A percentile compares a stretch with the other conserved stretches of the same genome.
These are phyloP conservation scores for Chlamydomonas sp. DNA, from an alignment of 139 green algal genomes.

Conservation along the genomic window DNA sequence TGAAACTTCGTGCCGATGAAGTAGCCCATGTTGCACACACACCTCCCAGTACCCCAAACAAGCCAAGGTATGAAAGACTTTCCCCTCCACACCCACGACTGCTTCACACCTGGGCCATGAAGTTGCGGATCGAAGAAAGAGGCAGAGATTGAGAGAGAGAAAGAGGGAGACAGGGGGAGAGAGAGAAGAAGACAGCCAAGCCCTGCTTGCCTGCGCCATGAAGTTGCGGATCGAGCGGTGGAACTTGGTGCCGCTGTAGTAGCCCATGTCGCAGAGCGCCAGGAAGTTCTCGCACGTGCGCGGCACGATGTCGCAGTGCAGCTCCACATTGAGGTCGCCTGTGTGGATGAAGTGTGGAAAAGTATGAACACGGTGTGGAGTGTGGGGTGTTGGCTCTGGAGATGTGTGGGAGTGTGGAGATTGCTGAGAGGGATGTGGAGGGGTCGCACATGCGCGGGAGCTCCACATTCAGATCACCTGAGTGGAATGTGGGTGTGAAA, in stretches of 20 bases:
- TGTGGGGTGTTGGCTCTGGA: background rate
- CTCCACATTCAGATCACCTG: too few species aligned
- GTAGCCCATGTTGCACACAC: conserved; percentile 72
- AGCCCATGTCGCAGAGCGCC: conserved; percentile 71
- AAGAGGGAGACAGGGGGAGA: too few species aligned
- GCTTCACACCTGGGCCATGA: too few species aligned
- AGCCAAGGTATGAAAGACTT: too few species aligned
- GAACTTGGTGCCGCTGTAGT: conserved; percentile 85
- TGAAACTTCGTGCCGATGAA: conserved; percentile 86
- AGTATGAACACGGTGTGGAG: conserved; percentile 15
- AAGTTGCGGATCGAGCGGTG: conserved; percentile 93
- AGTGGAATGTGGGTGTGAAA: too few species aligned
- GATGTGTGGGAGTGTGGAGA: too few species aligned
- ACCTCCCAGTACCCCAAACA: background rate
- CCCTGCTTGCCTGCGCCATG: conserved; percentile 81
- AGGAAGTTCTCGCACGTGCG: conserved; percentile 96
- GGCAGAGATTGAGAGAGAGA: too few species aligned
- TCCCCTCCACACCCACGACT: too few species aligned
- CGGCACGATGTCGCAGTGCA: conserved; percentile 81
- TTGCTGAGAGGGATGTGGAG: too few species aligned
- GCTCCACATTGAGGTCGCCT: conserved; percentile 89
- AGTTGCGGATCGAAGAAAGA: too few species aligned
- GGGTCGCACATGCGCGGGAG: too few species aligned
- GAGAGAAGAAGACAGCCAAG: background rate
- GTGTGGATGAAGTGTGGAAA: too few species aligned